Conservation (phyloP, 306 rosid species). For the Cercis canadensis region DNA sequence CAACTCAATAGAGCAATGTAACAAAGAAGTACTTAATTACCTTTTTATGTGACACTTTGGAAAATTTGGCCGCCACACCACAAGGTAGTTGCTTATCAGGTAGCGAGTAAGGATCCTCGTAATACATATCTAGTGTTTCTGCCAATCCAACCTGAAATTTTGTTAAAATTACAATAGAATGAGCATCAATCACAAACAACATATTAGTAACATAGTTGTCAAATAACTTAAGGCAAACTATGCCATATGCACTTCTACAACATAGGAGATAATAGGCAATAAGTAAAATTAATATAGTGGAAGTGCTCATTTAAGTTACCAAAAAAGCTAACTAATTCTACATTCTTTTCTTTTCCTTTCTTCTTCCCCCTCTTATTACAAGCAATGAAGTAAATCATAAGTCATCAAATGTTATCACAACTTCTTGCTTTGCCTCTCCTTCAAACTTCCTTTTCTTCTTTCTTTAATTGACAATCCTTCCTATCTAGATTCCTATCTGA, state of each 20-base stretch:
- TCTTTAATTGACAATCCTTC: neutral
- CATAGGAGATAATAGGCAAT: constrained; percentile 9
- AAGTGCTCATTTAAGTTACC: neutral
- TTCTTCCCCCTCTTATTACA: neutral
- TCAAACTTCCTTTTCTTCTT: constrained; percentile 14
- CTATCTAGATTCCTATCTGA: neutral
- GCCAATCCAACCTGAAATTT: constrained; percentile 80
- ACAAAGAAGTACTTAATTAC: constrained; percentile 41
- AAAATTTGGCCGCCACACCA: constrained; percentile 55
- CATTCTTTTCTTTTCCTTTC: neutral
- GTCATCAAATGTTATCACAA: neutral
- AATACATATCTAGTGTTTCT: constrained; percentile 74
- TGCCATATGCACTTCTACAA: constrained; percentile 14
- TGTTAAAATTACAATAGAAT: constrained; percentile 23
- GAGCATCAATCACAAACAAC: constrained; percentile 17
- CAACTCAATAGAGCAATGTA: constrained; percentile 18
- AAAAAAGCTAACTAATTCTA: constrained; percentile 17
- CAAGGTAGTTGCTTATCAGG: constrained; percentile 69
- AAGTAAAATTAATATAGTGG: neutral
- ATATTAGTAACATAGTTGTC: constrained; percentile 10
- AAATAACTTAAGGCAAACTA: constrained; percentile 21
- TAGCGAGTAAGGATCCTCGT: constrained; percentile 76
- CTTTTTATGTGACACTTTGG: constrained; percentile 62
- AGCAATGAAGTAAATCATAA: constrained; percentile 13
- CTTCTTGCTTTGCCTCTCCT: neutral